A percentile compares a stretch with the other conserved stretches of the same genome.
phyloP scores from a whole-genome alignment of 176 grass and related monocot genomes.

The Panicum miliaceum region DNA sequence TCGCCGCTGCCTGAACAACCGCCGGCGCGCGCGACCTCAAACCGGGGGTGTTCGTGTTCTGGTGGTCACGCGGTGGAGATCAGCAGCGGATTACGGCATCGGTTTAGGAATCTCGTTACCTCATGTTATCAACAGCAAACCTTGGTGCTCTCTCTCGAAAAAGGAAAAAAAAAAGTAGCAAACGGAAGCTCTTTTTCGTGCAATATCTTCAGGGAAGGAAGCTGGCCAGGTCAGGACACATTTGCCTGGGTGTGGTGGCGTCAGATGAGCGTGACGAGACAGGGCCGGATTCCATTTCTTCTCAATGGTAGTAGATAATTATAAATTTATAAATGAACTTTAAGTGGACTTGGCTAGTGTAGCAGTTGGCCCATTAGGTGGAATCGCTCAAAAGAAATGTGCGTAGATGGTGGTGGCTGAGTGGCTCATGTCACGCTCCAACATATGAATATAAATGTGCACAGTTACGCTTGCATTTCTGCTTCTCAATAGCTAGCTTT shows the following conservation, averaged over 20 bases:
- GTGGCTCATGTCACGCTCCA: slow-evolving; percentile 20
- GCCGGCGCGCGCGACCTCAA: background rate
- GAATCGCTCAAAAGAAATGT: background rate
- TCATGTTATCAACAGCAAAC: background rate
- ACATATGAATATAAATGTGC: background rate
- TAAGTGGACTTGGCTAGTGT: slow-evolving; percentile 25
- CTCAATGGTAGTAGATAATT: background rate
- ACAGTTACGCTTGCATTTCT: background rate
- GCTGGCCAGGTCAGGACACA: background rate
- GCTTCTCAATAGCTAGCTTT: background rate
- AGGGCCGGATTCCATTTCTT: background rate
- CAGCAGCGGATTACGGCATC: slow-evolving; percentile 32
- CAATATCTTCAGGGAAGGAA: background rate
- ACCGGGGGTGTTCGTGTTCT: background rate
- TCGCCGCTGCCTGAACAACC: slow-evolving; percentile 1
- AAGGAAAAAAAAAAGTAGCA: background rate
- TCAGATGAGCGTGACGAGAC: background rate
- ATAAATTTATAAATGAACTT: background rate
- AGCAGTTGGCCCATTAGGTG: slow-evolving; percentile 52
- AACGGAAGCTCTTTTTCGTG: too few relatives aligned
- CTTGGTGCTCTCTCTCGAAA: too few relatives aligned
- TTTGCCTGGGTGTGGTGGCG: background rate
- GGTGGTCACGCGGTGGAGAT: slow-evolving; percentile 39
- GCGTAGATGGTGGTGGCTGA: slow-evolving; percentile 1
- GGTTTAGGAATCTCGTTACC: slow-evolving; percentile 24